Conservation (phyloP, 495 filamentous ascomycete genomes). For the Xylaria longipes region DNA sequence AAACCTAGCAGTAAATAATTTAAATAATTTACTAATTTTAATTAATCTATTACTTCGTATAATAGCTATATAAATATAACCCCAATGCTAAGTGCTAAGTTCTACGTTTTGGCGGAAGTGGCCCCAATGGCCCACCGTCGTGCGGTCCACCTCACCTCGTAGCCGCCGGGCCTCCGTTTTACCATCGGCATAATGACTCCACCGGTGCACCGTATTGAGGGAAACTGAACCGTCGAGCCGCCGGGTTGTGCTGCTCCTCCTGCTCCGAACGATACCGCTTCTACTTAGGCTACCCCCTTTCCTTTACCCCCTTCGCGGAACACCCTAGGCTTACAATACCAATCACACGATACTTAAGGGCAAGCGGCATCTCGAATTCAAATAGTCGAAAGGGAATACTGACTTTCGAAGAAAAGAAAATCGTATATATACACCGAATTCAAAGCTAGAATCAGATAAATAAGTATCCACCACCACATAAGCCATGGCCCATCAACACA, state of each 20-base stretch:
- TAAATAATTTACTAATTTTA: no score
- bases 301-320: constrained; percentile 4
- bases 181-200: neutral
- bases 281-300: neutral
- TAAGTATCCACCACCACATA: constrained; percentile 6
- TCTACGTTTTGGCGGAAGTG: no score
- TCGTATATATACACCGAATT: constrained; percentile 7
- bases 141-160: no score
- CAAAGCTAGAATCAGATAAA: constrained; percentile 1
- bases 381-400: neutral
- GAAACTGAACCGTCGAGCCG: neutral
- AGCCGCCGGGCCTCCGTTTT: constrained; percentile 22
- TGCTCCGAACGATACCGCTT: neutral
- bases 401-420: constrained; percentile 3
- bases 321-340: neutral
- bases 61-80: no score
- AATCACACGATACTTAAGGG: neutral
- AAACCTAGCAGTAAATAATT: no score
- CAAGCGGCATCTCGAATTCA: neutral
- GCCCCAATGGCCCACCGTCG: no score
- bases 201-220: neutral
- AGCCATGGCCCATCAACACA: constrained; percentile 14
- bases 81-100: no score
- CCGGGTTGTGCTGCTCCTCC: neutral
- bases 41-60: no score